These are phyloP conservation scores for Erysimum cheiranthoides DNA, from an alignment of 345 rosid species.

Conservation along the genomic window DNA sequence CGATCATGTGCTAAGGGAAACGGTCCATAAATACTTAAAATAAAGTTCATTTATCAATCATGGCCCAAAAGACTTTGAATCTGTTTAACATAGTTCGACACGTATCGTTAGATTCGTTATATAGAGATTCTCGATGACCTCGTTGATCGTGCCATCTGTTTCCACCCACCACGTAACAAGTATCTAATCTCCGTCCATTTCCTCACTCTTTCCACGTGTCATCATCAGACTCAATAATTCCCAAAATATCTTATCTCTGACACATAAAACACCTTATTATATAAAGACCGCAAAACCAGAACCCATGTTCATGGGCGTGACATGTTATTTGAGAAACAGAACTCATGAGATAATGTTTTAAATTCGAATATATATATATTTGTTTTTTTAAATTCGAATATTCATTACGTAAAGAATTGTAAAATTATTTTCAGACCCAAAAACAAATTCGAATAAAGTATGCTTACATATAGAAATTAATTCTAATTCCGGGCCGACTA, in stretches of 20 bases:
- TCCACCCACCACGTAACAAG: slow-evolving; percentile 36
- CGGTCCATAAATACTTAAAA: slow-evolving; percentile 26
- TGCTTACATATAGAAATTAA: not conserved
- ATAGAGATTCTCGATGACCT: slow-evolving; percentile 40
- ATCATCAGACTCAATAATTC: not conserved
- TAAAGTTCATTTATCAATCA: slow-evolving; percentile 30
- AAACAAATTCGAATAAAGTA: not conserved
- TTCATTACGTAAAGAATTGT: slow-evolving; percentile 21
- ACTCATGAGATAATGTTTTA: slow-evolving; percentile 41
- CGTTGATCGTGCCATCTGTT: slow-evolving; percentile 39
- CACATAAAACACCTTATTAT: slow-evolving; percentile 17
- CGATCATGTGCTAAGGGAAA: slow-evolving; percentile 30
- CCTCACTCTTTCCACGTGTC: slow-evolving; percentile 28
- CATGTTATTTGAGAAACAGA: slow-evolving; percentile 39
- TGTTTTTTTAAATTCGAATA: slow-evolving; percentile 34
- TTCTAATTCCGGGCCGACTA: slow-evolving; percentile 25
- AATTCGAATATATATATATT: slow-evolving; percentile 31
- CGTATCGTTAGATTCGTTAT: slow-evolving; percentile 43
- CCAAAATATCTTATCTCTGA: slow-evolving; percentile 34
- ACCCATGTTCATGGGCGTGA: slow-evolving; percentile 46
- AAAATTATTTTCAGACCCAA: not conserved
- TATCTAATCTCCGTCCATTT: slow-evolving; percentile 35
- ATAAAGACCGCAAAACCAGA: slow-evolving; percentile 40
- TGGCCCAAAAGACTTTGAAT: slow-evolving; percentile 32
- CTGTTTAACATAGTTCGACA: slow-evolving; percentile 38